phyloP scores from a whole-genome alignment of 2,329 filamentous ascomycete species.

The Domatiomyces catenatus region DNA sequence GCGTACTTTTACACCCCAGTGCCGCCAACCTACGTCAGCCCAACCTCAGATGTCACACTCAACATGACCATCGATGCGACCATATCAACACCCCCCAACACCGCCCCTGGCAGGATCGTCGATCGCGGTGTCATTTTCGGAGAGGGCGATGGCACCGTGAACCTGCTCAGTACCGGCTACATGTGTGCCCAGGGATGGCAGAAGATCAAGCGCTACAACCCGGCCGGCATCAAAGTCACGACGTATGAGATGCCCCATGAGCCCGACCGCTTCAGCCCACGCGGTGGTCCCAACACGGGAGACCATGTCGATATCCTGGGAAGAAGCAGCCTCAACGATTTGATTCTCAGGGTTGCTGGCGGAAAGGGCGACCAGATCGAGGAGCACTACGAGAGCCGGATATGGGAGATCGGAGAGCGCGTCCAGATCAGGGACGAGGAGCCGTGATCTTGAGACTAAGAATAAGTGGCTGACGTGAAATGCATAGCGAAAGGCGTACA shows the following conservation, averaged over 20 bases:
- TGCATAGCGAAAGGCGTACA: neutral
- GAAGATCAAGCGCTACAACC: conserved; percentile 75
- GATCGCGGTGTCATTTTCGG: conserved; percentile 92
- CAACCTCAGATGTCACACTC: conserved; percentile 36
- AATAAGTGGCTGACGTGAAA: neutral
- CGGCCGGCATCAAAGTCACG: conserved; percentile 62
- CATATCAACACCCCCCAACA: conserved; percentile 33
- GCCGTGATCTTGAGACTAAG: conserved; percentile 7
- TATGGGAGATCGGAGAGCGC: conserved; percentile 64
- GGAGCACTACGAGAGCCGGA: conserved; percentile 65
- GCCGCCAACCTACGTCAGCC: conserved; percentile 30
- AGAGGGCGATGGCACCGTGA: conserved; percentile 92
- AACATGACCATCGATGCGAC: conserved; percentile 61
- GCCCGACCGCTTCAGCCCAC: conserved; percentile 76
- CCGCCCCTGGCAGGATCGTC: conserved; percentile 31
- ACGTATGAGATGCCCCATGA: conserved; percentile 95
- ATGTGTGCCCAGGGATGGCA: conserved; percentile 96
- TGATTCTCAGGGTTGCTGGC: conserved; percentile 72
- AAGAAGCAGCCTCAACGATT: conserved; percentile 72
- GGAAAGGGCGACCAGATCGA: conserved; percentile 68
- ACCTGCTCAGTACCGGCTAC: conserved; percentile 78
- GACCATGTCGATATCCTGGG: conserved; percentile 97
- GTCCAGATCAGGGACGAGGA: conserved; percentile 65
- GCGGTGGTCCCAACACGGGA: conserved; percentile 56
- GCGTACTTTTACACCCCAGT: conserved; percentile 63